phyloP scores from a whole-genome alignment of 2,329 filamentous ascomycete genomes.

The Colletotrichum tanaceti region DNA sequence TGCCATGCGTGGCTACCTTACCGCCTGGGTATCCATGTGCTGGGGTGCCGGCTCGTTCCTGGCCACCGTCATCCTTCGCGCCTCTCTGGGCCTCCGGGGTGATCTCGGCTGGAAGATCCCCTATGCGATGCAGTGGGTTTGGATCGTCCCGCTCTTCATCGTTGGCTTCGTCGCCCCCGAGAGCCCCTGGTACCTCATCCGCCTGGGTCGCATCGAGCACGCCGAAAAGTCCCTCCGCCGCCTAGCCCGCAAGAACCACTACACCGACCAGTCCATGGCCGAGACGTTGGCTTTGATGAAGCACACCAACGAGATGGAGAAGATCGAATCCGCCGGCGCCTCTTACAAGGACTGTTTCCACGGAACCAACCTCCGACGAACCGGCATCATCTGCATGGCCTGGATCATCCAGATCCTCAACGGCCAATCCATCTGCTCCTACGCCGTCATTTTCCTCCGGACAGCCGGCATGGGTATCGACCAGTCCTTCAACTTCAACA shows the following conservation, averaged over 20 bases:
- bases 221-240: conserved; percentile 54
- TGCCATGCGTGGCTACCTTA: conserved; percentile 56
- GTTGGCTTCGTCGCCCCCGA: conserved; percentile 60
- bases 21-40: conserved; percentile 54
- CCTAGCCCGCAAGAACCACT: conserved; percentile 46
- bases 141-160: conserved; percentile 57
- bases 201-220: conserved; percentile 54
- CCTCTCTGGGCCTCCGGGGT: conserved; percentile 38
- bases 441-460: conserved; percentile 63
- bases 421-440: conserved; percentile 60
- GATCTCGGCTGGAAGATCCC: conserved; percentile 45
- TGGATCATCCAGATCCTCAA: conserved; percentile 46
- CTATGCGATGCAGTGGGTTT: conserved; percentile 63
- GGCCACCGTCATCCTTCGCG: conserved; percentile 50
- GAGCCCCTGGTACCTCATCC: conserved; percentile 63
- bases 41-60: conserved; percentile 54
- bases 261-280: conserved; percentile 54
- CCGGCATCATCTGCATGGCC: conserved; percentile 47
- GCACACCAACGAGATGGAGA: conserved; percentile 54
- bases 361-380: conserved; percentile 50
- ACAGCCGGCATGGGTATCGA: conserved; percentile 59
- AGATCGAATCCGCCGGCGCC: conserved; percentile 46
- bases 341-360: conserved; percentile 55
- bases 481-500: conserved; percentile 59
- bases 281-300: conserved; percentile 54